Percentiles rank a stretch among this genome's conserved stretches.
Conservation (phyloP, 257 asterid species). For the Solanum okadae region DNA sequence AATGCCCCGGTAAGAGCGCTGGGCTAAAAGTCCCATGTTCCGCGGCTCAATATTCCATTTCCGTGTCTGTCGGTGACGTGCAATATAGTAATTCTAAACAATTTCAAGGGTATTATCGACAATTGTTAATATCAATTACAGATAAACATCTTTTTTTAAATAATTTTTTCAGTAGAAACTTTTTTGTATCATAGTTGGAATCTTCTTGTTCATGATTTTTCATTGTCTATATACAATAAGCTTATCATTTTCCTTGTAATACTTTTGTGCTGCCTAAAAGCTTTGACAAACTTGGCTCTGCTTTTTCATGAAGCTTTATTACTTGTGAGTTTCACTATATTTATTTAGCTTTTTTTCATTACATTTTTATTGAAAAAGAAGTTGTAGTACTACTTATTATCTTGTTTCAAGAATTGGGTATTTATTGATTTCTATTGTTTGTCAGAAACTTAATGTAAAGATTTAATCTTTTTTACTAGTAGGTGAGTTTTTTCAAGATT, state of each 20-base stretch:
- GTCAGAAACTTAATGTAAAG: neutral
- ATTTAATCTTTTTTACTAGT: neutral
- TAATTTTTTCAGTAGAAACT: neutral
- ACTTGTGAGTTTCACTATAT: neutral
- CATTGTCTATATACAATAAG: neutral
- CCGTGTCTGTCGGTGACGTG: constrained; percentile 17
- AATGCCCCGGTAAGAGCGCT: neutral
- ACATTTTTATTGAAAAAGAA: neutral
- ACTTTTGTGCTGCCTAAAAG: neutral
- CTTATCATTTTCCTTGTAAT: neutral
- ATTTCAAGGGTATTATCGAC: constrained; percentile 8
- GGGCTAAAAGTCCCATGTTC: neutral
- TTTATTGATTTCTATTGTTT: neutral
- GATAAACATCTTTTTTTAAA: neutral
- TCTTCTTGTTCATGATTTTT: neutral
- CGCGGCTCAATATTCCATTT: neutral
- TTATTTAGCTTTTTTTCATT: neutral
- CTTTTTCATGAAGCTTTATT: neutral
- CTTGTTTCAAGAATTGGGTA: neutral
- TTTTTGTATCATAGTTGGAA: neutral
- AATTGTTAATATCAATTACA: neutral
- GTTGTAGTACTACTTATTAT: neutral
- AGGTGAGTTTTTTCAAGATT: neutral
- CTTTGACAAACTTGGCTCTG: neutral
- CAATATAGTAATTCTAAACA: neutral